Evolutionary conservation across 2,329 filamentous ascomycete species (phyloP), one percentile per base, ranked within the genome.

Genomic region (Colletotrichum eleusines): DNA sequence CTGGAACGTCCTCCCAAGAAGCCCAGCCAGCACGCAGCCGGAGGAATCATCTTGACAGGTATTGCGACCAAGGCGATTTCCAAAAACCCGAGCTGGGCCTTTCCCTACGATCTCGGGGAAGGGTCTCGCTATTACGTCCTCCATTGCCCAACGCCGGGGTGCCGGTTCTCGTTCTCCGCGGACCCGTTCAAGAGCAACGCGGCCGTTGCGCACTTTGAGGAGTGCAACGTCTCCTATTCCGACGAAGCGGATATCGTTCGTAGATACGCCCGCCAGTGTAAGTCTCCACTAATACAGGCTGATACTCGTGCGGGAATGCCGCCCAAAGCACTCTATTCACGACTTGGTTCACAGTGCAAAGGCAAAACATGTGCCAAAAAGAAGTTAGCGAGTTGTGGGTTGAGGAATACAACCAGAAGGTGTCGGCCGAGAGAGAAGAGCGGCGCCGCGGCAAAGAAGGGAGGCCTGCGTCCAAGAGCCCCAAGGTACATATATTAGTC

Each of bases 311-410:
- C n/a, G 4, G 11, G 11, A 48, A 23, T 23, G 2, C 8, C 8
- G n/a, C 44, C 16, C 82, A 12, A 12, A 6, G 26, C 8, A 12
- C 9, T 18, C 12, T 11, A 5, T 4, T 31, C 2, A 44, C 6
- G 12, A 3, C 3, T 4, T 20, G 20, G 2, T 2, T 11, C 2
- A 53, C 26, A 53, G 50, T 53, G 2, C 26, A 31, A 11, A 7
- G 5, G 2, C 50, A 33, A 7, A 7, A 18, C 5, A 18, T 7
- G 26, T 4, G 23, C 9, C 1, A 12, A 3, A 14, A 16, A 2
- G 8, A 31, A 3, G 16, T 53, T 7, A 11, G 16, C 5, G 2
- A 53, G 18, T 1, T 1, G 6, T 53, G 50, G 50, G 3, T 53
- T 12, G 26, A 33, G 7, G 3, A 33, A 0, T 12, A 33, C 18